Evolutionary conservation across 306 rosid genomes (phyloP).

Genomic region (Cercis canadensis): DNA sequence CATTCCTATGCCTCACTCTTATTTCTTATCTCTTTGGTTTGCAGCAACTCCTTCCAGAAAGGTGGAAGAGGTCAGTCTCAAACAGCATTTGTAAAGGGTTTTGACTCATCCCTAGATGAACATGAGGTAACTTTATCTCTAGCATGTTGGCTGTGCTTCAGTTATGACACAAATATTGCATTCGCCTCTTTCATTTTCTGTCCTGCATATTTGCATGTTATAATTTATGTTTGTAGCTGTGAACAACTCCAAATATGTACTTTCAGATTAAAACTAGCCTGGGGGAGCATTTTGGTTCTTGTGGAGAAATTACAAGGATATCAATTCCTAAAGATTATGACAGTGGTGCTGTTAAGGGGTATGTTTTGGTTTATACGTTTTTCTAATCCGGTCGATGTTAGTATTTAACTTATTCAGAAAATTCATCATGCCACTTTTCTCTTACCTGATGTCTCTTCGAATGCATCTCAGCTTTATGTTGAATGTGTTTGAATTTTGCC

Average conservation of each 20-base stretch:
- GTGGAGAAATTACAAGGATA: conserved; percentile 78
- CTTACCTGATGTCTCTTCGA: too few species aligned
- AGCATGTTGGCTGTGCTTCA: not conserved
- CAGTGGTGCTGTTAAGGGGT: conserved; percentile 70
- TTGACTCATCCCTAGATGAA: conserved; percentile 66
- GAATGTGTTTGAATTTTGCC: too few species aligned
- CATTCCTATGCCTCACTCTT: not conserved
- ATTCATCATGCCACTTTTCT: too few species aligned
- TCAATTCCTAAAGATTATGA: conserved; percentile 80
- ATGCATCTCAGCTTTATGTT: too few species aligned
- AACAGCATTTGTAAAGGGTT: conserved; percentile 69
- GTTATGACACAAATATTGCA: conserved; percentile 3
- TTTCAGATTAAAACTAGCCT: conserved; percentile 61
- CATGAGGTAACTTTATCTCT: conserved; percentile 61
- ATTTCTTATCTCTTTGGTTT: not conserved
- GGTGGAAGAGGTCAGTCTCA: conserved; percentile 49
- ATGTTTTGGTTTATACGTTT: not conserved
- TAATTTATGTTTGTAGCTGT: not conserved
- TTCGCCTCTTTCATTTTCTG: not conserved
- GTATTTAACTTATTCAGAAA: too few species aligned
- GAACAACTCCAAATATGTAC: not conserved
- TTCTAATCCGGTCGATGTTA: not conserved
- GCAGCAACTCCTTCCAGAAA: conserved; percentile 58
- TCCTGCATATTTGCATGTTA: not conserved
- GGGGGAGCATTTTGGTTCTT: conserved; percentile 57